Base-by-base conservation (phyloP, 768 basidiomycete species). In the Mrakia frigida region DNA sequence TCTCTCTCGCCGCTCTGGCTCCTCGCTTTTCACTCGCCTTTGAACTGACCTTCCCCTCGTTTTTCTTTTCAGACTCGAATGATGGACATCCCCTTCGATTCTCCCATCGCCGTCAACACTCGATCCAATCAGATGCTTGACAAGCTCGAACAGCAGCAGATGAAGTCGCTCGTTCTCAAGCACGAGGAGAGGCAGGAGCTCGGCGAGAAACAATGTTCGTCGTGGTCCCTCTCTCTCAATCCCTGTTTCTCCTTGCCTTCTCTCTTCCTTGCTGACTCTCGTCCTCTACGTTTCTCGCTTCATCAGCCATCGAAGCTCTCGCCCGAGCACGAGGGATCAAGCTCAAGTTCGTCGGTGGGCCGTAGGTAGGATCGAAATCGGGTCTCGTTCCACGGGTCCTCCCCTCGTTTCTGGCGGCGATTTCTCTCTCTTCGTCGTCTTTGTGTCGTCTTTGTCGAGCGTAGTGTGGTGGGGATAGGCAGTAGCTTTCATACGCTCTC, bases 81-180 rank as follows among this genome's bases (percentile, higher is more conserved):
- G 81, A 87, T 99, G 63, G 90, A 93, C 67, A 89, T 99, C 60
- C 97, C 97, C 14, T 85, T 92, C 11, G 90, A 89, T 79, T 93
- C 96, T 11, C 86, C 93, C 3, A 86, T 99, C 41, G 97, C 96
- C 0, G 87, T 94, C 70, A 93, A 97, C 80, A 95, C 94, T 2
- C 89, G 91, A 41, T 89, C 91, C 2, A 93, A 97, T 60, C 97
- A 98, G 81, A 85, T 92, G 78, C 94, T 94, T 82, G 94, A 95
- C 84, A 92, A 91, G 84, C 93, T 92, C 10, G 97, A 99, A 82
- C 96, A 98, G 80, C 94, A 98, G 83, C 93, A 98, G 78, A 85
- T 99, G 79, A 99, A 99, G 85, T 89, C 90, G n/a, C 87, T 98
- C 28, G 5, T 84, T 11, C 74, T 84, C 69, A 81, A 82, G 79